Evolutionary conservation across 768 basidiomycete species (phyloP).

Genomic region (Sporobolomyces roseus): DNA sequence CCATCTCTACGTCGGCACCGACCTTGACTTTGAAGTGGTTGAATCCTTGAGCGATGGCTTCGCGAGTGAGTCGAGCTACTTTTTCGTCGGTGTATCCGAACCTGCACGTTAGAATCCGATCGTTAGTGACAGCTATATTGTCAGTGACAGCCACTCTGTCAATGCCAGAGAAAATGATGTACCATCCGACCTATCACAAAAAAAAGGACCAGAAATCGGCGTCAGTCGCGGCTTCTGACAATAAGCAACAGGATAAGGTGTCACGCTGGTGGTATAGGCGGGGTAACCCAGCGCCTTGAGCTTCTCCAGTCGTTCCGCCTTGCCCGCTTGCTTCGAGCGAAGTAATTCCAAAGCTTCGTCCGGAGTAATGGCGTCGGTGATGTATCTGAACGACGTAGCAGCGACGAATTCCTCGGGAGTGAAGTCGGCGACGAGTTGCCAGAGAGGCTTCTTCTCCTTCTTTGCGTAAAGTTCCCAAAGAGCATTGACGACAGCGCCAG

Average conservation of each 20-base stretch:
- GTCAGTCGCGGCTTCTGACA: no score
- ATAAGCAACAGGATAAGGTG: no score
- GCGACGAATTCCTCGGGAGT: slow-evolving; percentile 53
- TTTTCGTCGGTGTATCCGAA: slow-evolving; percentile 86
- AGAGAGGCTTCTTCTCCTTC: slow-evolving; percentile 74
- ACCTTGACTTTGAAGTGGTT: slow-evolving; percentile 99
- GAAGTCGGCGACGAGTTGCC: slow-evolving; percentile 91
- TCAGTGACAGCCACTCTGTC: no score
- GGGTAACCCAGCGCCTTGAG: slow-evolving; percentile 53
- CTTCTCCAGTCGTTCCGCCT: slow-evolving; percentile 70
- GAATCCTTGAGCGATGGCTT: slow-evolving; percentile 81
- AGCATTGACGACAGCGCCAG: slow-evolving; percentile 68
- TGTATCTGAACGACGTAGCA: slow-evolving; percentile 55
- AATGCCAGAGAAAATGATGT: background rate
- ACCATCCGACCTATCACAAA: slow-evolving; percentile 44
- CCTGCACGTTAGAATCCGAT: no score
- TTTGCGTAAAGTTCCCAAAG: slow-evolving; percentile 89
- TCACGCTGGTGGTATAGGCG: slow-evolving; percentile 42
- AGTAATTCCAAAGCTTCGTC: slow-evolving; percentile 84
- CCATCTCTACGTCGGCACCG: slow-evolving; percentile 73
- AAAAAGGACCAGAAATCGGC: no score
- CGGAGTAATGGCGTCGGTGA: slow-evolving; percentile 85
- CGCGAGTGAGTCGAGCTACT: slow-evolving; percentile 72
- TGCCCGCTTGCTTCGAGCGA: slow-evolving; percentile 68
- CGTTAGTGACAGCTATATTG: no score